A percentile compares a stretch with the other conserved stretches of the same genome.
phyloP scores from a whole-genome alignment of 176 grass and related monocot genomes.

The Musa troglodytarum region DNA sequence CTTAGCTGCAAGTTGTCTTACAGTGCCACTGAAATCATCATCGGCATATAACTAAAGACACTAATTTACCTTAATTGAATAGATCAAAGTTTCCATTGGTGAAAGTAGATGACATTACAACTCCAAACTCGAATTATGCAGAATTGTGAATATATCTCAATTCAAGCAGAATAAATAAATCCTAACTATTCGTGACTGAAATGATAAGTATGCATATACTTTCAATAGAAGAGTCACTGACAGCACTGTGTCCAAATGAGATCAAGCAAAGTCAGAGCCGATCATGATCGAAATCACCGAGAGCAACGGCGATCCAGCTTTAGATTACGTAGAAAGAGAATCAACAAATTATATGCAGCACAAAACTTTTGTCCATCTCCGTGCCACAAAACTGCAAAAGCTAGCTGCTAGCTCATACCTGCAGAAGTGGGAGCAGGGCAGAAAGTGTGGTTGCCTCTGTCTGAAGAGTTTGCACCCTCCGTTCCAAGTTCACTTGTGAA shows the following conservation, averaged over 20 bases:
- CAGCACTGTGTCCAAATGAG: background rate
- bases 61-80: too few relatives aligned
- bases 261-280: background rate
- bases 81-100: too few relatives aligned
- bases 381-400: background rate
- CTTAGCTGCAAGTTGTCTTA: too few relatives aligned
- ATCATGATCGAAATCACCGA: background rate
- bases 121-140: too few relatives aligned
- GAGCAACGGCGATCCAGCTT: background rate
- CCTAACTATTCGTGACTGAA: background rate
- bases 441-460: conserved; percentile 97
- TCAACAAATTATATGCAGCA: background rate
- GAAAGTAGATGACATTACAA: too few relatives aligned
- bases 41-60: too few relatives aligned
- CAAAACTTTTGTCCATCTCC: background rate
- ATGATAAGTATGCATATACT: background rate
- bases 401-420: conserved; percentile 28
- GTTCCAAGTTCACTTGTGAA: conserved; percentile 88
- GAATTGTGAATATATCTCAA: too few relatives aligned
- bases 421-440: conserved; percentile 84
- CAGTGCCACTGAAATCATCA: too few relatives aligned
- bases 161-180: too few relatives aligned
- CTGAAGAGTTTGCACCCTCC: conserved; percentile 96
- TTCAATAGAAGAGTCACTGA: background rate
- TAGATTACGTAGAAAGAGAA: background rate